phyloP scores from a whole-genome alignment of 345 rosid genomes.

The Camelina sativa region DNA sequence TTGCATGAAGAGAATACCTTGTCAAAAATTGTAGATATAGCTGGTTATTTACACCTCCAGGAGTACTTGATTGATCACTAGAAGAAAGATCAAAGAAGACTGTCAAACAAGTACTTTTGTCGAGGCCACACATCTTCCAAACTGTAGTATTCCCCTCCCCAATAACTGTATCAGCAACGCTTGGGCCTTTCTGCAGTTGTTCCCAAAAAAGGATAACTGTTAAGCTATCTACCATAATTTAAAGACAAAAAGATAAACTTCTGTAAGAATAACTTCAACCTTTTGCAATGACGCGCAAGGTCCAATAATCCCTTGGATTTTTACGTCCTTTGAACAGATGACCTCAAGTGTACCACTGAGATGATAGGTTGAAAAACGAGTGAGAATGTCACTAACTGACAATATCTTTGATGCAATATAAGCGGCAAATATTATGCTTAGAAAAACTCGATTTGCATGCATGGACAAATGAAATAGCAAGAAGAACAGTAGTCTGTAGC shows the following conservation, averaged over 20 bases:
- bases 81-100: constrained; percentile 93
- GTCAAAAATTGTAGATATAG: constrained; percentile 89
- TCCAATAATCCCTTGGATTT: constrained; percentile 92
- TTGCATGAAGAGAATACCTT: constrained; percentile 54
- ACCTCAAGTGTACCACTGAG: constrained; percentile 89
- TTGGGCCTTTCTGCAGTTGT: constrained; percentile 88
- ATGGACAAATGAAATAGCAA: constrained; percentile 26
- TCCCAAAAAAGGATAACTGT: constrained; percentile 35
- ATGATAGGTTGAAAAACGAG: constrained; percentile 35
- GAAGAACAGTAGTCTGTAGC: background rate
- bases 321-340: constrained; percentile 91
- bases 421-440: background rate
- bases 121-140: constrained; percentile 99
- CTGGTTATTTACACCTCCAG: constrained; percentile 76
- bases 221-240: constrained; percentile 16
- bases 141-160: constrained; percentile 92
- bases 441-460: constrained; percentile 7
- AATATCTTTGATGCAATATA: constrained; percentile 29
- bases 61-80: constrained; percentile 65
- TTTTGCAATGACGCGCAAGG: constrained; percentile 96
- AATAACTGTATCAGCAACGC: constrained; percentile 75
- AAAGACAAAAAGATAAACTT: background rate
- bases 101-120: constrained; percentile 90
- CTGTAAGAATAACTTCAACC: constrained; percentile 53
- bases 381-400: constrained; percentile 32